Evolutionary conservation across 352 stramenopile genomes (phyloP), one percentile per base, ranked within the genome.

Genomic region (Stephanocyclus meneghinianus): DNA sequence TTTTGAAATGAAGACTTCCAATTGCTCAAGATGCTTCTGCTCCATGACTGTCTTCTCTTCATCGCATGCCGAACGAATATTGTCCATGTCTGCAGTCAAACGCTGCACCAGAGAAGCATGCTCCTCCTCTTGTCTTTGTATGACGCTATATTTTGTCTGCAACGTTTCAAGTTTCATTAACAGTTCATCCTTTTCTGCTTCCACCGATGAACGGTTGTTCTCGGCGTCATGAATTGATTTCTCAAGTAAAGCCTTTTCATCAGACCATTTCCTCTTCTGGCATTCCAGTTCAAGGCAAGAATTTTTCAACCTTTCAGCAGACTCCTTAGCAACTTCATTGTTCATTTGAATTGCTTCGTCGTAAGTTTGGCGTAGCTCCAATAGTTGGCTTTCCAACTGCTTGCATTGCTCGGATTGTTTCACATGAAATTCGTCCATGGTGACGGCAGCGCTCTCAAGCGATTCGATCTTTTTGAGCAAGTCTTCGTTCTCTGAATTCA

Each of bases 401-500:
- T 21, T 53, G 45, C 45, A 53, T 48, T 60, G 26, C 44, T 60
- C 26, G n/a, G 21, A 29, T 18, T 40, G 26, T 32, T 66, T 44
- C 32, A 51, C 59, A 21, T 15, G 4, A 2, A 21, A 16, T 53
- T 69, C 40, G 29, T 69, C 47, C 21, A 42, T 35, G 26, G 5
- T 32, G 13, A n/a, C 26, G 18, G 29, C 21, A 13, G 42, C 61
- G 10, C 30, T 61, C 35, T 71, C 63, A 11, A 62, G 37, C 60
- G 48, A 9, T 2, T 61, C 45, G 35, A 61, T 71, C n/a, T 71
- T 71, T 29, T 15, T 51, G n/a, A 62, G 47, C 32, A 59, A 62
- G 16, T 71, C 63, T 64, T 64, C 51, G 21, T 74, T 64, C n/a
- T 74, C 66, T 32, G 45, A 13, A 29, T 74, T 74, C 32, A 74